phyloP scores from a whole-genome alignment of 257 asterid species.

The Striga asiatica region DNA sequence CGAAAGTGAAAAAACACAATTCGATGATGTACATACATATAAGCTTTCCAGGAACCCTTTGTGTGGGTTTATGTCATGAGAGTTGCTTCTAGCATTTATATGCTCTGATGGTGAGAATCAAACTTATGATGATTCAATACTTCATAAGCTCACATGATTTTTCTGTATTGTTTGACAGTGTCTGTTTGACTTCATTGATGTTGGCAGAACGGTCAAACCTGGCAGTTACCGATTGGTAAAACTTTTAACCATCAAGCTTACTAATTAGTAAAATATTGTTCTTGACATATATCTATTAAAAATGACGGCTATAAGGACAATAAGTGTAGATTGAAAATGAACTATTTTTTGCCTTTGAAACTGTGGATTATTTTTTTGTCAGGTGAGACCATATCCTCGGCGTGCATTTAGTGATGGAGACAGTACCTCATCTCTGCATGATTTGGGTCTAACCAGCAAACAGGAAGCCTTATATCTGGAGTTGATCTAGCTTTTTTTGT shows the following conservation, averaged over 20 bases:
- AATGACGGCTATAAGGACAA: not conserved
- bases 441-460: conserved; percentile 71
- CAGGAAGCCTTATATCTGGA: conserved; percentile 28
- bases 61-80: not conserved
- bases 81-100: not conserved
- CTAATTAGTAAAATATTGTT: no score
- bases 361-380: not conserved
- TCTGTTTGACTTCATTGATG: conserved; percentile 69
- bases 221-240: conserved; percentile 79
- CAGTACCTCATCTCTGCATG: conserved; percentile 35
- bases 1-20: no score
- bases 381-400: conserved; percentile 89
- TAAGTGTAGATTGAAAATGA: not conserved
- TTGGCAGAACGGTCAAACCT: conserved; percentile 58
- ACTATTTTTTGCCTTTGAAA: not conserved
- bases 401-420: conserved; percentile 31
- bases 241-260: not conserved
- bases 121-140: not conserved
- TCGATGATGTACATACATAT: no score
- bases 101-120: not conserved
- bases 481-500: not conserved
- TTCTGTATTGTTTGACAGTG: conserved; percentile 28
- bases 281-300: not conserved
- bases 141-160: conserved; percentile 10
- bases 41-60: no score